Base-by-base conservation (phyloP, 2,329 filamentous ascomycete species). In the Xylariomycetidae sp. region DNA sequence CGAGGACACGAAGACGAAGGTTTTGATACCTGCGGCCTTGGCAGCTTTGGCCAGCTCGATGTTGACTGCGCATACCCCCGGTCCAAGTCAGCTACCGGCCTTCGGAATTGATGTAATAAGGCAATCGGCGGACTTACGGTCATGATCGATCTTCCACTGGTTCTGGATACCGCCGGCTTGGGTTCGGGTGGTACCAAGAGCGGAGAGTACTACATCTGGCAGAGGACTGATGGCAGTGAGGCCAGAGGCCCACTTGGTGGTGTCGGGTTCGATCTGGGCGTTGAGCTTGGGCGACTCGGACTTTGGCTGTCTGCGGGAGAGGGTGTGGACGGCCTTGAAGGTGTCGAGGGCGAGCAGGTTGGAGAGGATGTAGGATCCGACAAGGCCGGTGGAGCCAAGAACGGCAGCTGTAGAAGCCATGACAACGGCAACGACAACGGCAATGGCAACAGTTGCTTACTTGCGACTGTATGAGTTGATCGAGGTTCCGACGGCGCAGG, bases 101-200 rank as follows among this genome's bases (percentile, higher is more conserved):
- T n/a, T n/a, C n/a, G n/a, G n/a, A n/a, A n/a, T n/a, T n/a, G n/a
- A n/a, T n/a, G n/a, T n/a, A n/a, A n/a, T n/a, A n/a, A n/a, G n/a
- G n/a, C n/a, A n/a, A n/a, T n/a, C n/a, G n/a, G n/a, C n/a, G n/a
- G n/a, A 44, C 54, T 41, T 34, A 58, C 55, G 69, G 53, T 92
- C 88, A 55, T 88, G 77, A 64, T 96, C 90, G 44, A 96, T 85
- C 54, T 85, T 85, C 65, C 87, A 84, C 63, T 96, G 90, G 41
- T 81, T 79, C 17, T 79, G 82, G 45, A 94, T 64, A 37, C 83
- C 71, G 41, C 89, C 89, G 1, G 88, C 88, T 10, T 72, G 70
- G 0, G 69, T 82, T 30, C 80, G 77, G 0, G 89, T 96, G 3
- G 88, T 95, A 37, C 82, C 90, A 1, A 96, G 72, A 2, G 77